phyloP scores from a whole-genome alignment of 805 yeast species.

The Hanseniaspora mollemarum region DNA sequence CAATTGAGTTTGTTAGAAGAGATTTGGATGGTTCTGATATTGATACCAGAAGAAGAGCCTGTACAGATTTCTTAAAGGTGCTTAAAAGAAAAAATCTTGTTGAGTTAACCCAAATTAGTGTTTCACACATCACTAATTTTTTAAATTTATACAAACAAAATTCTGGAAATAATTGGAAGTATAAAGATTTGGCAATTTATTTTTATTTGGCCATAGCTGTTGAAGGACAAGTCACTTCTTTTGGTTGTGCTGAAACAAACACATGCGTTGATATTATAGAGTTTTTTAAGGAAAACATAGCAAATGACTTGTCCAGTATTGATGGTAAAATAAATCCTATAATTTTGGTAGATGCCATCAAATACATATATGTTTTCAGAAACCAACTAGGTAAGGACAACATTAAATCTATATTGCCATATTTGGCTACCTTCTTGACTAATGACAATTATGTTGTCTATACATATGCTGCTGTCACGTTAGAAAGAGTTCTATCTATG shows the following conservation, averaged over 20 bases:
- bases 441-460: slow-evolving; percentile 67
- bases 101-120: slow-evolving; percentile 60
- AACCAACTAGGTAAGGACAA: slow-evolving; percentile 86
- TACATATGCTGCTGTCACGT: slow-evolving; percentile 86
- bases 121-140: slow-evolving; percentile 59
- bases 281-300: slow-evolving; percentile 71
- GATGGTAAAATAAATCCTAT: slow-evolving; percentile 49
- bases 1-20: slow-evolving; percentile 80
- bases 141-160: slow-evolving; percentile 40
- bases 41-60: slow-evolving; percentile 81
- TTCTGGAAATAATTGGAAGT: slow-evolving; percentile 55
- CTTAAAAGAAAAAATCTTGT: slow-evolving; percentile 68
- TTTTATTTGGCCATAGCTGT: slow-evolving; percentile 83
- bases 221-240: slow-evolving; percentile 73
- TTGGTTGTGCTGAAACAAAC: slow-evolving; percentile 82
- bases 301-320: slow-evolving; percentile 59
- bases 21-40: slow-evolving; percentile 92
- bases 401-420: slow-evolving; percentile 64
- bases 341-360: slow-evolving; percentile 82
- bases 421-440: slow-evolving; percentile 57
- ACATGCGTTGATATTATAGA: slow-evolving; percentile 72
- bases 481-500: slow-evolving; percentile 76
- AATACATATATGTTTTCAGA: slow-evolving; percentile 78
- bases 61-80: slow-evolving; percentile 85
- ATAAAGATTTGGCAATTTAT: slow-evolving; percentile 76